phyloP scores from a whole-genome alignment of 352 stramenopile species.

The Pythium phragmiticola region DNA sequence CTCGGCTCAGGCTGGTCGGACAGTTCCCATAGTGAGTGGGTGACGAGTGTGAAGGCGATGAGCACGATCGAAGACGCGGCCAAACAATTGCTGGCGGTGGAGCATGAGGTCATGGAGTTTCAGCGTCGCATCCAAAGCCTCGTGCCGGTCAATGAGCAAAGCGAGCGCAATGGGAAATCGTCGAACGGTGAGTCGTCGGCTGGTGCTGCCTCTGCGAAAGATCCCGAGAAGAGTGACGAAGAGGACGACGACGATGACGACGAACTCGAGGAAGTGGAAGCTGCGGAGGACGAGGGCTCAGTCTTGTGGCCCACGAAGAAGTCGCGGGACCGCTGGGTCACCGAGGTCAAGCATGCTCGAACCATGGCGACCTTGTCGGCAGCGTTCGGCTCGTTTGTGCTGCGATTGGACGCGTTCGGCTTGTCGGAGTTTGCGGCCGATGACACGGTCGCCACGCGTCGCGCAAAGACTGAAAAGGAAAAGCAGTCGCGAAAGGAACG shows the following conservation, averaged over 20 bases:
- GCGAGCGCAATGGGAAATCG: slow-evolving; percentile 19
- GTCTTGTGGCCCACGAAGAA: slow-evolving; percentile 72
- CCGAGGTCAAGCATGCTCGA: slow-evolving; percentile 46
- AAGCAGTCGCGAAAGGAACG: slow-evolving; percentile 70
- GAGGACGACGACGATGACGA: slow-evolving; percentile 76
- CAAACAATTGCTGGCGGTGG: slow-evolving; percentile 47
- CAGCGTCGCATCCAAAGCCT: slow-evolving; percentile 37
- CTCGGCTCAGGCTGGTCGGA: slow-evolving; percentile 66
- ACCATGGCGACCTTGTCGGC: slow-evolving; percentile 60
- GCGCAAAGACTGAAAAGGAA: slow-evolving; percentile 69
- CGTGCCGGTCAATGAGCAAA: slow-evolving; percentile 11
- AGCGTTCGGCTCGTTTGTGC: slow-evolving; percentile 61
- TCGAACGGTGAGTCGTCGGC: slow-evolving; percentile 10
- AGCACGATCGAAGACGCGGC: slow-evolving; percentile 40
- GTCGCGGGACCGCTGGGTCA: slow-evolving; percentile 71
- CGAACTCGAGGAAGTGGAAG: slow-evolving; percentile 61
- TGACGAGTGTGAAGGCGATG: slow-evolving; percentile 42
- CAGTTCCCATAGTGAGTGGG: slow-evolving; percentile 42
- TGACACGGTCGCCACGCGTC: slow-evolving; percentile 41
- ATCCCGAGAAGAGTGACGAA: slow-evolving; percentile 68
- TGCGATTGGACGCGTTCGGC: slow-evolving; percentile 65
- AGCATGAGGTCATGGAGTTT: slow-evolving; percentile 62
- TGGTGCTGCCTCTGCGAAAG: slow-evolving; percentile 11
- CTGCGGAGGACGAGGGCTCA: slow-evolving; percentile 50
- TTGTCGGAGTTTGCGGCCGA: slow-evolving; percentile 55